phyloP scores from a whole-genome alignment of 805 yeast species.

The Wickerhamomyces sydowiorum region DNA sequence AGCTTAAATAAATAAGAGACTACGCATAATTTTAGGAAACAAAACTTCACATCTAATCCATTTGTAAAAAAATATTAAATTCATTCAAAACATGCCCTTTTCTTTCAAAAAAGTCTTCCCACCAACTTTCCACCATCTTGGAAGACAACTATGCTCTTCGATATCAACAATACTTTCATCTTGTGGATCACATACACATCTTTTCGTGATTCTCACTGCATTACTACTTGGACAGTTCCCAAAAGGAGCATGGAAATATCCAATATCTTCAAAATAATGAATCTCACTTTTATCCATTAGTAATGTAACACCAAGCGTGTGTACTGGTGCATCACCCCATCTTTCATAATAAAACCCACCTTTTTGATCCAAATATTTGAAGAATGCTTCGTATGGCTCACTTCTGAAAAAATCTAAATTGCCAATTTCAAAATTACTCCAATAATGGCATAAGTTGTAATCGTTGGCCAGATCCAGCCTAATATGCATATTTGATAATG shows the following conservation, averaged over 20 bases:
- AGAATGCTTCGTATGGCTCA: conserved; percentile 54
- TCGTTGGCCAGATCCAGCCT: conserved; percentile 34
- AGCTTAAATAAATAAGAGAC: background rate
- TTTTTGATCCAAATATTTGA: conserved; percentile 54
- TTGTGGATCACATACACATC: conserved; percentile 55
- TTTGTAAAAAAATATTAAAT: background rate
- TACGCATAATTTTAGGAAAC: background rate
- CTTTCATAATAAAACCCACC: conserved; percentile 84
- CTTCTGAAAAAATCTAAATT: conserved; percentile 65
- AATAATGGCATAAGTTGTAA: conserved; percentile 79
- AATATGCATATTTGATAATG: conserved; percentile 27
- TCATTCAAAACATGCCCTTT: conserved; percentile 10
- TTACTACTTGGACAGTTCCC: conserved; percentile 51
- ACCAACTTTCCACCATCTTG: conserved; percentile 74
- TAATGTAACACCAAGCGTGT: conserved; percentile 61
- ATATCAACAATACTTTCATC: conserved; percentile 38
- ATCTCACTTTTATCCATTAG: conserved; percentile 54
- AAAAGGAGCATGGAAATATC: conserved; percentile 73
- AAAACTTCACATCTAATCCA: background rate
- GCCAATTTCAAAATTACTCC: conserved; percentile 85
- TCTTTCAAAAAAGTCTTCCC: conserved; percentile 53
- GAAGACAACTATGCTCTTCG: conserved; percentile 52
- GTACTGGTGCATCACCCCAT: conserved; percentile 97
- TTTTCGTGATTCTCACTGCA: conserved; percentile 43
- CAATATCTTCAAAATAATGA: conserved; percentile 77